Conservation (phyloP, 2,329 filamentous ascomycete species). For the Exserohilum turcica region DNA sequence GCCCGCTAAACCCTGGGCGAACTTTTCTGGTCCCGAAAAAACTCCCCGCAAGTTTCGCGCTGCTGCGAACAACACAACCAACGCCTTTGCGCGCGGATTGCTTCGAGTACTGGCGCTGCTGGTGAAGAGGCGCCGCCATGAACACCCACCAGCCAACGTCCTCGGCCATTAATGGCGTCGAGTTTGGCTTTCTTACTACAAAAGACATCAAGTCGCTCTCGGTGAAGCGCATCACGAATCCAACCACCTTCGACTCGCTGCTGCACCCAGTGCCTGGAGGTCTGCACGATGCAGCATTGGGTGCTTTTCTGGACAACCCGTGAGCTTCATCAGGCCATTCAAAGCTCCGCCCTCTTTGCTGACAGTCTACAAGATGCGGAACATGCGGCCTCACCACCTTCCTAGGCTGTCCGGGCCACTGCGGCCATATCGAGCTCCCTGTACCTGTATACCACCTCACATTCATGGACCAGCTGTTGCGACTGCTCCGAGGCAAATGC, state of each 20-base stretch:
- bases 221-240: constrained; percentile 91
- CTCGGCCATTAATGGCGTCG: constrained; percentile 82
- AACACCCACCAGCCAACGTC: constrained; percentile 73
- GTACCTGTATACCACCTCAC: constrained; percentile 95
- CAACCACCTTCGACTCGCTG: constrained; percentile 90
- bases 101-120: constrained; percentile 20
- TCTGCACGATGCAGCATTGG: constrained; percentile 89
- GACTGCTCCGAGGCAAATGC: constrained; percentile 84
- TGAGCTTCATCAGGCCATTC: constrained; percentile 54
- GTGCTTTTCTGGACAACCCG: constrained; percentile 85
- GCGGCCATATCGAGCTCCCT: constrained; percentile 92
- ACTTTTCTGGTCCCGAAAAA: constrained; percentile 40
- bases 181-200: constrained; percentile 83
- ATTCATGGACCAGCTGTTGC: constrained; percentile 90
- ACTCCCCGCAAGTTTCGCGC: constrained; percentile 31
- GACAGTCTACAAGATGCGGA: constrained; percentile 68
- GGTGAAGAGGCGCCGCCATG: constrained; percentile 34
- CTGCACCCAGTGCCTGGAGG: constrained; percentile 88
- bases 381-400: constrained; percentile 86
- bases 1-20: constrained; percentile 33
- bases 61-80: constrained; percentile 11
- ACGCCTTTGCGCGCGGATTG: constrained; percentile 22
- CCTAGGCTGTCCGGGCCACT: constrained; percentile 82
- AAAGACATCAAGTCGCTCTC: constrained; percentile 87
- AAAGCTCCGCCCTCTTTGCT: constrained; percentile 6